A percentile compares a stretch with the other conserved stretches of the same genome.
Evolutionary conservation across 2,329 filamentous ascomycete genomes (phyloP).

Genomic region (Claviceps digitariae): DNA sequence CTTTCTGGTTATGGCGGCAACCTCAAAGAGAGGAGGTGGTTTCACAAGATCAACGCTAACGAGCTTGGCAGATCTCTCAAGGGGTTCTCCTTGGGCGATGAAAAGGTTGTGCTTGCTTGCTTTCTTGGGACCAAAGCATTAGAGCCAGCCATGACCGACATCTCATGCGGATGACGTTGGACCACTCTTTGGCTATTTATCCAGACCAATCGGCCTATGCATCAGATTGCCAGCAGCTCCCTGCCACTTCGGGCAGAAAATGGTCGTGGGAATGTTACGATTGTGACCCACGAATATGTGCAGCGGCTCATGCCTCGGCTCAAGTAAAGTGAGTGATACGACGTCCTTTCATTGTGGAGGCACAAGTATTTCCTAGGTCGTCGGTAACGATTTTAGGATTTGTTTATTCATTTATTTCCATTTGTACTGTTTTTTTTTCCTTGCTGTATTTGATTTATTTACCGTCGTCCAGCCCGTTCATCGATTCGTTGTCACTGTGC

Average conservation of each 20-base stretch:
- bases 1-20: constrained; percentile 1
- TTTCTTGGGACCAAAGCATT: background rate
- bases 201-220: background rate
- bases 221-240: background rate
- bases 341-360: background rate
- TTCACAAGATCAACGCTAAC: background rate
- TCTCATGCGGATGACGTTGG: background rate
- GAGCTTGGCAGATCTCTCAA: background rate
- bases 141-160: background rate
- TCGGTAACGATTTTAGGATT: background rate
- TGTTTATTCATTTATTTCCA: background rate
- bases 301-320: background rate
- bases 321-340: background rate
- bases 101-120: no score
- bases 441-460: no score
- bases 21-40: background rate
- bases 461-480: no score
- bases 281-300: background rate
- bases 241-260: background rate
- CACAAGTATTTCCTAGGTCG: background rate
- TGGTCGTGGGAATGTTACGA: background rate
- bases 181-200: background rate
- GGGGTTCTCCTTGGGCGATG: background rate
- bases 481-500: no score
- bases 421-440: no score